These are phyloP conservation scores for Jacaranda mimosifolia DNA, from an alignment of 257 asterid species.

Conservation along the genomic window DNA sequence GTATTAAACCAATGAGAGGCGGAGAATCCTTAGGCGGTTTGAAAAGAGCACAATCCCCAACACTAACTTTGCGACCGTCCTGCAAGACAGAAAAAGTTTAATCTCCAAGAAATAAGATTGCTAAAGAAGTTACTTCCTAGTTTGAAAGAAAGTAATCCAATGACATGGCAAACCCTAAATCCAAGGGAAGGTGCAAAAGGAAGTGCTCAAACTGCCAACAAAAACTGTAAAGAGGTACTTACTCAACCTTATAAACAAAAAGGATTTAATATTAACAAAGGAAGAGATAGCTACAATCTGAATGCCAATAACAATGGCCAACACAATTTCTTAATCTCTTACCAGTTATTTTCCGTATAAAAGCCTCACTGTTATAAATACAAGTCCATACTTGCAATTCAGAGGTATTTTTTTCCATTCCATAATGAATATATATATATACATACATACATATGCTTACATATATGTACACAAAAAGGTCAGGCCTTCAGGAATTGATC, in stretches of 20 bases:
- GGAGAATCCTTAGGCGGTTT: constrained; percentile 64
- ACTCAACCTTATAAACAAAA: background rate
- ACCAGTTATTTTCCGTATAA: background rate
- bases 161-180: background rate
- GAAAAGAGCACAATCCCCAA: constrained; percentile 71
- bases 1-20: constrained; percentile 67
- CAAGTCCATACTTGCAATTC: background rate
- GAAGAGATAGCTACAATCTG: background rate
- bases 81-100: constrained; percentile 38
- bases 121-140: background rate
- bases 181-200: background rate
- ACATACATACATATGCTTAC: too few relatives aligned
- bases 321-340: background rate
- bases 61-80: constrained; percentile 60
- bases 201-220: background rate
- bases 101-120: background rate
- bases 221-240: background rate
- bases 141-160: background rate
- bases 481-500: background rate
- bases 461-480: background rate
- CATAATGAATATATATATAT: background rate
- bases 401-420: background rate
- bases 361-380: background rate
- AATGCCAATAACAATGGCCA: background rate
- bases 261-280: background rate